These are phyloP conservation scores for Salvia miltiorrhiza DNA, from an alignment of 257 asterid species.

Conservation along the genomic window DNA sequence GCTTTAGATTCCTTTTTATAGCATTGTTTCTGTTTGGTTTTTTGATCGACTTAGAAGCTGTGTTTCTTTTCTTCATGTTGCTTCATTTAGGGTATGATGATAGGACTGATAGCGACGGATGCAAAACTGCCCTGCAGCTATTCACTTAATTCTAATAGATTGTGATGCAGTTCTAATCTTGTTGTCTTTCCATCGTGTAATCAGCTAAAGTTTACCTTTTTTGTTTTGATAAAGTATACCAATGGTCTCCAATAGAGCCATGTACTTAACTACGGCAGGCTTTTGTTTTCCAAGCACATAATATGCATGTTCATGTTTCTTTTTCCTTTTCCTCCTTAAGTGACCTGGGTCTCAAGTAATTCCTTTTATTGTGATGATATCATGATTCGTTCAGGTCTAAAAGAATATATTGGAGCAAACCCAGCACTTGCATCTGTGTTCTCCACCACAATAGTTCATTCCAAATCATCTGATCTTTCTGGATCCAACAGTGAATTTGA, in stretches of 20 bases:
- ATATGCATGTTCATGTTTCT: neutral
- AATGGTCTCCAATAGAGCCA: neutral
- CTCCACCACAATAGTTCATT: conserved; percentile 44
- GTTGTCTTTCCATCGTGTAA: neutral
- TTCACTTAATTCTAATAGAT: neutral
- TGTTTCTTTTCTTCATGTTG: neutral
- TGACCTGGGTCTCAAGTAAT: conserved; percentile 9
- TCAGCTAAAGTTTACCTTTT: neutral
- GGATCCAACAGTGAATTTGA: conserved; percentile 52
- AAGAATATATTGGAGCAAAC: conserved; percentile 91
- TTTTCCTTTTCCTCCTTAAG: neutral
- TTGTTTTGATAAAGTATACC: neutral
- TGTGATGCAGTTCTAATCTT: neutral
- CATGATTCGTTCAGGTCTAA: conserved; percentile 60
- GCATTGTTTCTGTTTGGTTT: neutral
- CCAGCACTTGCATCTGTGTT: conserved; percentile 53
- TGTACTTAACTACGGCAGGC: neutral
- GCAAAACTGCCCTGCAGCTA: neutral
- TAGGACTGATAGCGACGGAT: neutral
- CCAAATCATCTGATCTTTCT: conserved; percentile 56
- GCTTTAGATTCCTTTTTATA: neutral
- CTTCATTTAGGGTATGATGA: neutral
- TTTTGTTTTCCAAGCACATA: neutral
- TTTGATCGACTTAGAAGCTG: neutral
- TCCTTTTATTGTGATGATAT: conserved; percentile 10